A percentile compares a stretch with the other conserved stretches of the same genome.
These are phyloP conservation scores for Nyssa sinensis DNA, from an alignment of 148 eudicot genomes.

Conservation along the genomic window DNA sequence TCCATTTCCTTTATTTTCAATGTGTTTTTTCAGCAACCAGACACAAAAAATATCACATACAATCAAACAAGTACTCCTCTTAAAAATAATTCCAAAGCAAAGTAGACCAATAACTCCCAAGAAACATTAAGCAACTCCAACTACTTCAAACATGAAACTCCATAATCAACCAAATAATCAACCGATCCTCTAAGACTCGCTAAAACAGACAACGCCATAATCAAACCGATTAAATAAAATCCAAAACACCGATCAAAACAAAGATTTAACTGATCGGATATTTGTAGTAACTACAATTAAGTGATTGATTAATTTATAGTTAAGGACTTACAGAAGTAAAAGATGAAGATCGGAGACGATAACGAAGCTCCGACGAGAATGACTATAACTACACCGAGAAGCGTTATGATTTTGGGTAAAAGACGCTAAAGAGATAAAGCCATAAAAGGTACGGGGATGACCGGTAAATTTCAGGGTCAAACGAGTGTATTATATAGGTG, in stretches of 20 bases:
- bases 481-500: neutral
- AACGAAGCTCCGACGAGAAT: conserved; percentile 3
- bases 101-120: too few relatives aligned
- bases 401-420: too few relatives aligned
- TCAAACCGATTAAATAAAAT: too few relatives aligned
- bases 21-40: too few relatives aligned
- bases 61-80: too few relatives aligned
- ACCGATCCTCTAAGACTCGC: neutral
- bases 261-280: neutral
- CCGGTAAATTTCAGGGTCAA: neutral
- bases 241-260: neutral
- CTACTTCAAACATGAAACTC: neutral
- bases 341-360: neutral
- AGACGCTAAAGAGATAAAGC: neutral
- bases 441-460: conserved; percentile 19
- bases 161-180: neutral
- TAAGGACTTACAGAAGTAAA: neutral
- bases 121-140: too few relatives aligned
- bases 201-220: too few relatives aligned
- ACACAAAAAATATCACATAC: too few relatives aligned
- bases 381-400: neutral
- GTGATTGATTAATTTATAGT: neutral
- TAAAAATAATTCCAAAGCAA: too few relatives aligned
- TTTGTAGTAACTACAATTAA: neutral
- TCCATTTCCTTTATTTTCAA: too few relatives aligned